These are phyloP conservation scores for Alnus rubra DNA, from an alignment of 306 rosid genomes.

Conservation along the genomic window DNA sequence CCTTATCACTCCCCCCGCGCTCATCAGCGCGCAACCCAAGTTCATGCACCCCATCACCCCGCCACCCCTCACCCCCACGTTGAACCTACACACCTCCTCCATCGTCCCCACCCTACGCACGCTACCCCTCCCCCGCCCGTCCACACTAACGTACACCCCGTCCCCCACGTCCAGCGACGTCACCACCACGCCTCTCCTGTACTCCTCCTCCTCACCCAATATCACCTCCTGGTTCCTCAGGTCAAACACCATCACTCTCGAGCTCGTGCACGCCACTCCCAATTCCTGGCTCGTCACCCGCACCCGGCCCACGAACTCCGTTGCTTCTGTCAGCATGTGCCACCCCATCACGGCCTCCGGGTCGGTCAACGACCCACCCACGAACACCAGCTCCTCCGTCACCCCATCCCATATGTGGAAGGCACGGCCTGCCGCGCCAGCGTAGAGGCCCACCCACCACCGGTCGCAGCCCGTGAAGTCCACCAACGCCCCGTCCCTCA, in stretches of 20 bases:
- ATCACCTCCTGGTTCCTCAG: slow-evolving; percentile 40
- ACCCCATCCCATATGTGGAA: slow-evolving; percentile 68
- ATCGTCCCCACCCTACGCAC: slow-evolving; percentile 49
- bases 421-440: slow-evolving; percentile 65
- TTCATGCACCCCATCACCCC: slow-evolving; percentile 65
- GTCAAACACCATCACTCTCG: slow-evolving; percentile 49
- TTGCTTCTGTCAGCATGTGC: slow-evolving; percentile 68
- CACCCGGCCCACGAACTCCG: slow-evolving; percentile 59
- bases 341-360: slow-evolving; percentile 71
- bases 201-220: slow-evolving; percentile 40
- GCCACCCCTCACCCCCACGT: slow-evolving; percentile 25
- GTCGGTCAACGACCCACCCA: slow-evolving; percentile 69
- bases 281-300: slow-evolving; percentile 46
- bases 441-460: slow-evolving; percentile 86
- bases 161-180: slow-evolving; percentile 52
- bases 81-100: slow-evolving; percentile 52
- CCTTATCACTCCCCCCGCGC: slow-evolving; percentile 37
- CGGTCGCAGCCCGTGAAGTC: slow-evolving; percentile 59
- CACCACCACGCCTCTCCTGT: slow-evolving; percentile 42
- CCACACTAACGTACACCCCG: slow-evolving; percentile 46
- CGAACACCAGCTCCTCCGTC: slow-evolving; percentile 39
- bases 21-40: slow-evolving; percentile 51
- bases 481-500: slow-evolving; percentile 62
- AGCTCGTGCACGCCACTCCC: slow-evolving; percentile 74
- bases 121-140: slow-evolving; percentile 39